Evolutionary conservation across 306 rosid genomes (phyloP).

Genomic region (Trifolium subterraneum): DNA sequence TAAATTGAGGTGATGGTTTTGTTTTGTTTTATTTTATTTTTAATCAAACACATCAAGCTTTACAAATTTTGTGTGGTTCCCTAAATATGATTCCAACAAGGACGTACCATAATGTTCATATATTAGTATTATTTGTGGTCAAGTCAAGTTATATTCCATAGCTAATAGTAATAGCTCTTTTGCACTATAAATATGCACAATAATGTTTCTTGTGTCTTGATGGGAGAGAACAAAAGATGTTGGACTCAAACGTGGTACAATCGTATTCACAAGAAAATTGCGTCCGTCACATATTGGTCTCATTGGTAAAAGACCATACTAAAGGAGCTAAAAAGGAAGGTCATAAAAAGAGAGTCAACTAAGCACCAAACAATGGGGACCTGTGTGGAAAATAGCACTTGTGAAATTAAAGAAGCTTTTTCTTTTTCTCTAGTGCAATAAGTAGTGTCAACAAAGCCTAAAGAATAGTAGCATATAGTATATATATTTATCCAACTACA

Average conservation of each 20-base stretch:
- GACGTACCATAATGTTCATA: conserved; percentile 30
- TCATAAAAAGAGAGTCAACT: conserved; percentile 32
- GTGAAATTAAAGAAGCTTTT: conserved; percentile 12
- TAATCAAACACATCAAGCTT: background rate
- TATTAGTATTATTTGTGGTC: conserved; percentile 17
- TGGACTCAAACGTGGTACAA: conserved; percentile 44
- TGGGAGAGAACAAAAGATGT: conserved; percentile 37
- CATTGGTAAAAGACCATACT: conserved; percentile 20
- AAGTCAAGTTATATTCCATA: conserved; percentile 27
- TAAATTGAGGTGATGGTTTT: background rate
- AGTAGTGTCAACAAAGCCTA: conserved; percentile 3
- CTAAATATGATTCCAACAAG: conserved; percentile 31
- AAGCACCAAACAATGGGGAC: conserved; percentile 5
- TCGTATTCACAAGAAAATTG: conserved; percentile 22
- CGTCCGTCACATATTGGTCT: conserved; percentile 7
- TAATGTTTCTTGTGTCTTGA: conserved; percentile 37
- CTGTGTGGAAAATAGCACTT: conserved; percentile 12
- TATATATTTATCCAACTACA: background rate
- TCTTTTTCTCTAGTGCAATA: conserved; percentile 1
- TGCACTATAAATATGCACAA: conserved; percentile 28
- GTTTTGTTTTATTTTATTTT: background rate
- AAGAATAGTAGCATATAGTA: background rate
- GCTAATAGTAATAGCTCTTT: conserved; percentile 14
- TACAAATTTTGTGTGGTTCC: conserved; percentile 25
- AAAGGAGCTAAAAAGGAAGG: conserved; percentile 1